Evolutionary conservation across 495 filamentous ascomycete species (phyloP), one percentile per base, ranked within the genome.

Genomic region (Talaromyces liani): DNA sequence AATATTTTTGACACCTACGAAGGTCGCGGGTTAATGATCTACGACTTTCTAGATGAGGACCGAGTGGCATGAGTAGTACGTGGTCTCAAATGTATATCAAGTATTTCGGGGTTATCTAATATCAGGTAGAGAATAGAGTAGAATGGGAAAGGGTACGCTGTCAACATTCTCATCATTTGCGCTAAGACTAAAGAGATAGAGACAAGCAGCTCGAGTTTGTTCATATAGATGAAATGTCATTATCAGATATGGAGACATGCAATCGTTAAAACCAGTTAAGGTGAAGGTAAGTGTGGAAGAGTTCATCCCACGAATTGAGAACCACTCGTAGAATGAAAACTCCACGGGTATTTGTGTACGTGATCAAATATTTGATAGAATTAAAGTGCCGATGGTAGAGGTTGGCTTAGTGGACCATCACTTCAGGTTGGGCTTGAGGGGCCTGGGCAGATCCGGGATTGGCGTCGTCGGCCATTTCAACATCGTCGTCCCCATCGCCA

Each of bases 401-500:
- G 9, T 6, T 31, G n/a, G 54, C 68, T 67, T 73, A 84, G 71
- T 84, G 82, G 47, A 81, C 82, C 82, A 83, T 82, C 4, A 82
- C 73, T 65, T 83, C 80, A 16, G 77, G 68, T 47, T 80, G 77
- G 34, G 73, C 67, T 58, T 76, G 77, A 60, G 73, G 71, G 34
- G 64, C 53, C 20, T 67, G 64, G 53, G 77, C 65, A 18, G 63
- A 56, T 2, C 62, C 61, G 36, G 75, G 64, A 58, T 76, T 73
- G 65, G 69, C 56, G 60, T 82, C 88, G 64, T 91, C 91, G 20
- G 84, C 87, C 79, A 94, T 89, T 62, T 93, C 92, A 78, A 94
- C 91, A 67, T 89, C 91, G 56, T 92, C 91, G 63, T 91, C 91
- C 16, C 77, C 89, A 8, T 85, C 86, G 18, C 76, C 85, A 12